These are phyloP conservation scores for Cephaloascus albidus DNA, from an alignment of 805 yeast species.

Conservation along the genomic window DNA sequence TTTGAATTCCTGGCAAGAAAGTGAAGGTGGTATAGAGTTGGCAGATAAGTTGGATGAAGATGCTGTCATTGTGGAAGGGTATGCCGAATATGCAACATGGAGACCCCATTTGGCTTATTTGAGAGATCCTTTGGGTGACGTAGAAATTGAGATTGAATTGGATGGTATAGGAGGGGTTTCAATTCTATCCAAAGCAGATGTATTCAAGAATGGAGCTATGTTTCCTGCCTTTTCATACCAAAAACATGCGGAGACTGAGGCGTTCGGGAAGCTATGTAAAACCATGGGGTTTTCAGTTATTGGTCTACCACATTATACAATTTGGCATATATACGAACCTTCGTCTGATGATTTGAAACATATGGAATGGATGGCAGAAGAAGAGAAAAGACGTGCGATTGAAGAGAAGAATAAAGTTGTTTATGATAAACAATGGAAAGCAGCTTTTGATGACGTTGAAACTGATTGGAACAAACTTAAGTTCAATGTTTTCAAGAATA, in stretches of 20 bases:
- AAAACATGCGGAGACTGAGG: slow-evolving; percentile 97
- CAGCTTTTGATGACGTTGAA: slow-evolving; percentile 70
- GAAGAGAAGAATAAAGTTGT: slow-evolving; percentile 55
- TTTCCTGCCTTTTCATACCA: slow-evolving; percentile 96
- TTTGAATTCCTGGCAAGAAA: slow-evolving; percentile 79
- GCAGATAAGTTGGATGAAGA: slow-evolving; percentile 80
- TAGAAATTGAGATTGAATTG: slow-evolving; percentile 83
- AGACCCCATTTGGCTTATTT: slow-evolving; percentile 93
- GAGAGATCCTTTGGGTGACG: slow-evolving; percentile 92
- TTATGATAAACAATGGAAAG: slow-evolving; percentile 64
- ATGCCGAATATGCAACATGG: slow-evolving; percentile 97
- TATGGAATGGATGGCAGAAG: slow-evolving; percentile 85
- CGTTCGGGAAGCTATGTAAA: slow-evolving; percentile 84
- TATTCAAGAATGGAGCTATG: slow-evolving; percentile 82
- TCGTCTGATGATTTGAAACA: slow-evolving; percentile 82
- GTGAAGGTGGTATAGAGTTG: slow-evolving; percentile 70
- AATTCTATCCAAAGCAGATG: slow-evolving; percentile 77
- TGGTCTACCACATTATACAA: slow-evolving; percentile 90
- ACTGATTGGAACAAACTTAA: slow-evolving; percentile 69
- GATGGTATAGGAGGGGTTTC: slow-evolving; percentile 99
- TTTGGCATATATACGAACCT: slow-evolving; percentile 97
- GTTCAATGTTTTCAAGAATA: slow-evolving; percentile 62
- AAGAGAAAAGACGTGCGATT: slow-evolving; percentile 56
- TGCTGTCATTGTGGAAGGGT: slow-evolving; percentile 95
- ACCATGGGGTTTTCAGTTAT: slow-evolving; percentile 80